Evolutionary conservation across 306 rosid genomes (phyloP), one percentile per base, ranked within the genome.

Genomic region (Glycyrrhiza uralensis): DNA sequence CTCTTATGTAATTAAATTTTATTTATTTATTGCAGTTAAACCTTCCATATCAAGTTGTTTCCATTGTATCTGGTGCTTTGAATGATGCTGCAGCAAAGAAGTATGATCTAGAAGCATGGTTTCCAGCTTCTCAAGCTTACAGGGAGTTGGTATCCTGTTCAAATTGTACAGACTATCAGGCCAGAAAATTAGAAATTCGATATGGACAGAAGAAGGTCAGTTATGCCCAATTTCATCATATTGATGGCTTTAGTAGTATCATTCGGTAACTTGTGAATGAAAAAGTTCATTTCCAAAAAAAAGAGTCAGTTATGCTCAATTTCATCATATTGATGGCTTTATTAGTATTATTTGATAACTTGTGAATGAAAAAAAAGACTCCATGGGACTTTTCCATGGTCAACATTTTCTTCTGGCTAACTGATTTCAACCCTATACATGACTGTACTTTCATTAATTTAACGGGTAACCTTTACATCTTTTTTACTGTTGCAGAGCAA

Each of bases 31-130:
- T 80, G 78, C 88, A 95, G 99, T 57, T 95, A 35, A 88, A 88
- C 39, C 7, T 95, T 77, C 97, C 97, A 4, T 91, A 95, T 82
- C 99, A 81, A 80, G 74, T 95, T 71, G 99, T 94, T 50, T 55
- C 93, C 50, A 86, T 94, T 5, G 99, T 94, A 65, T 94, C 99
- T 59, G 97, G 97, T 81, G 99, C 99, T 62, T 79, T 95, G 82
- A 95, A 95, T 82, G 99, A 95, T 75, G 97, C 99, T 0, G 99
- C 99, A 3, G 95, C 96, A 33, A 95, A 95, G 92, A 95, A 95
- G 80, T 89, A 84, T 81, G 99, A 95, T 72, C 79, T 95, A 65
- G 99, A 91, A 81, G 97, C 78, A 69, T 95, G 99, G 99, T 95
- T 95, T 76, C 99, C 99, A 23, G 75, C 99, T 41, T 91, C 99